Percentiles rank a stretch among this genome's conserved stretches.
phyloP scores from a whole-genome alignment of 257 asterid genomes.

The Ballota nigra region DNA sequence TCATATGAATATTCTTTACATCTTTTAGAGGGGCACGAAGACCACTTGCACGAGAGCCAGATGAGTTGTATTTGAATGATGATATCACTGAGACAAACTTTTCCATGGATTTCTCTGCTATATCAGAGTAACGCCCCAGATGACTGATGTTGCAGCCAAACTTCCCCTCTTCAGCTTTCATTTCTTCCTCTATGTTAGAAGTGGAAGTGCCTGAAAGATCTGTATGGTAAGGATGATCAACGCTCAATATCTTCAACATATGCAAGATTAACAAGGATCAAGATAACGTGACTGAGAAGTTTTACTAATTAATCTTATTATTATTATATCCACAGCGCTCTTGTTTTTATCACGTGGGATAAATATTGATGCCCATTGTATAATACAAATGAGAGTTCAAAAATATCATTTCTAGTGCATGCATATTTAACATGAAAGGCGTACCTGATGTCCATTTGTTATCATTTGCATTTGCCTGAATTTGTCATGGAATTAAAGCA shows the following conservation, averaged over 20 bases:
- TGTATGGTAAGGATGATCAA: too few relatives aligned
- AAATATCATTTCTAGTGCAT: neutral
- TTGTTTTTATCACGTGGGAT: neutral
- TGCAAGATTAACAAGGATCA: neutral
- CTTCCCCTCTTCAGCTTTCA: constrained; percentile 36
- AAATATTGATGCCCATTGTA: neutral
- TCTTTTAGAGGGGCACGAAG: constrained; percentile 95
- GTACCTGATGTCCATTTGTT: constrained; percentile 35
- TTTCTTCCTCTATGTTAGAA: constrained; percentile 33
- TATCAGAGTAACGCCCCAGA: constrained; percentile 63
- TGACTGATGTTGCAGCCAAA: constrained; percentile 76
- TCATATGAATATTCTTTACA: constrained; percentile 50
- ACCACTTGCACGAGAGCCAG: constrained; percentile 92
- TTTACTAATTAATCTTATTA: neutral
- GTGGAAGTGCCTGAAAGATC: too few relatives aligned
- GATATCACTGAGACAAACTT: constrained; percentile 74
- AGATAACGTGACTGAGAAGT: neutral
- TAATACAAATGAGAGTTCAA: neutral
- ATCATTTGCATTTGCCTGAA: constrained; percentile 45
- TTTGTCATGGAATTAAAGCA: constrained; percentile 13
- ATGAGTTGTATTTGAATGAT: constrained; percentile 65
- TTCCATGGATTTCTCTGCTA: constrained; percentile 86
- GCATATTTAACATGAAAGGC: constrained; percentile 20
- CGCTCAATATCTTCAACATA: neutral
- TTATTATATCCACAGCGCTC: neutral